Evolutionary conservation across 805 yeast species (phyloP), one percentile per base, ranked within the genome.

Genomic region (Barnettozyma vustinii): DNA sequence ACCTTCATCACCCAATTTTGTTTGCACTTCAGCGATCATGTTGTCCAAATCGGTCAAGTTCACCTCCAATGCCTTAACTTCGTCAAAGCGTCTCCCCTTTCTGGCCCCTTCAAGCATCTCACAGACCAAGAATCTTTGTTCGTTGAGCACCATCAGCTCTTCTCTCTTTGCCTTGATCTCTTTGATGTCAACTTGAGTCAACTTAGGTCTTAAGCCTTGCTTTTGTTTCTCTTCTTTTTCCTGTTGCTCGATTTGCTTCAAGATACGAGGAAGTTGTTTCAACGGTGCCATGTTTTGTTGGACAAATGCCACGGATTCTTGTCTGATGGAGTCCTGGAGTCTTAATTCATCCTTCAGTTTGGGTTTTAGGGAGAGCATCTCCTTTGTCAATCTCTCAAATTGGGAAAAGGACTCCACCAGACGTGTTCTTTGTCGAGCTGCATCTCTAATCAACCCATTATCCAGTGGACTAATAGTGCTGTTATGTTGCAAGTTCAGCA

Each of bases 121-220:
- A 50, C 80, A 78, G 3, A 92, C 81, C 52, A 92, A 65, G 56
- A 78, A 91, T 56, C 75, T 73, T 59, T 91, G 98, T 61, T 91
- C 98, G 52, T 84, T 84, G 60, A 89, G 67, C 10, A 92, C 97
- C 84, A 91, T 86, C 50, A 91, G 67, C 54, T 84, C 83, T 55
- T 89, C 92, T 42, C 94, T 67, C 25, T 73, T 66, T 44, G 74
- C 74, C 40, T 90, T 72, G 9, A 85, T 76, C 53, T 82, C 76
- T 45, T 77, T 74, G 5, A 82, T 73, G 2, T 66, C 59, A 65
- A 78, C 43, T 71, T 73, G 42, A 18, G 61, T 62, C 23, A 57
- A 51, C 23, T 52, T 62, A 42, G 44, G 62, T 48, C 20, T 54
- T 21, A 15, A 40, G 48, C 46, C 56, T 8, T 54, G 39, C 19